A percentile compares a stretch with the other conserved stretches of the same genome.
Conservation (phyloP, 2,329 filamentous ascomycete genomes). For the Pyrenochaeta sp. region DNA sequence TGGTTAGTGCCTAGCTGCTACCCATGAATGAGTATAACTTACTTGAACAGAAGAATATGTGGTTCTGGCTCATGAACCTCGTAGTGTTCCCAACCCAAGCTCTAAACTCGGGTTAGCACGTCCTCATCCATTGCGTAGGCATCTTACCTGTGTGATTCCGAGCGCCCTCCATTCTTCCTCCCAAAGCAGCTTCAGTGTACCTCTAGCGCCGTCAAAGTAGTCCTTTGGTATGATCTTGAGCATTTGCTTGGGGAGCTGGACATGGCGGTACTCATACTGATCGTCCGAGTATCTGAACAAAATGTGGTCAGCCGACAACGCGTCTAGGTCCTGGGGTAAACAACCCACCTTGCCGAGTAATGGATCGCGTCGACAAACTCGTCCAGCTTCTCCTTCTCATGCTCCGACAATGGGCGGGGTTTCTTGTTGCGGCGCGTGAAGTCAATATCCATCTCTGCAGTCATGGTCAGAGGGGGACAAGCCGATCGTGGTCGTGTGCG, state of each 20-base stretch:
- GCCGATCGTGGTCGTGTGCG: conserved; percentile 37
- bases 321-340: conserved; percentile 18
- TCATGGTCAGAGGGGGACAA: conserved; percentile 28
- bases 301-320: conserved; percentile 31
- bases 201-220: conserved; percentile 87
- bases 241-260: conserved; percentile 97
- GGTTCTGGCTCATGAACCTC: conserved; percentile 99
- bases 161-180: conserved; percentile 98
- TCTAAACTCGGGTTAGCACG: conserved; percentile 62
- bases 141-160: conserved; percentile 88
- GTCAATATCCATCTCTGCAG: conserved; percentile 71
- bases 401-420: conserved; percentile 79
- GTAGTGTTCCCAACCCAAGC: conserved; percentile 98
- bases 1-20: conserved; percentile 13
- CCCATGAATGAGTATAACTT: conserved; percentile 50
- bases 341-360: conserved; percentile 84
- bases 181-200: conserved; percentile 94
- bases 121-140: not conserved
- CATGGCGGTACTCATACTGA: conserved; percentile 95
- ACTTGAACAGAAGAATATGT: conserved; percentile 99
- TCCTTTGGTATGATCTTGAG: conserved; percentile 95
- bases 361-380: conserved; percentile 94
- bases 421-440: conserved; percentile 84
- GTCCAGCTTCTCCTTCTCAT: conserved; percentile 82
- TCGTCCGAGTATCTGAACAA: conserved; percentile 82